Conservation (phyloP, 176 grass and related monocot genomes). For the Aegilops bicornis region DNA sequence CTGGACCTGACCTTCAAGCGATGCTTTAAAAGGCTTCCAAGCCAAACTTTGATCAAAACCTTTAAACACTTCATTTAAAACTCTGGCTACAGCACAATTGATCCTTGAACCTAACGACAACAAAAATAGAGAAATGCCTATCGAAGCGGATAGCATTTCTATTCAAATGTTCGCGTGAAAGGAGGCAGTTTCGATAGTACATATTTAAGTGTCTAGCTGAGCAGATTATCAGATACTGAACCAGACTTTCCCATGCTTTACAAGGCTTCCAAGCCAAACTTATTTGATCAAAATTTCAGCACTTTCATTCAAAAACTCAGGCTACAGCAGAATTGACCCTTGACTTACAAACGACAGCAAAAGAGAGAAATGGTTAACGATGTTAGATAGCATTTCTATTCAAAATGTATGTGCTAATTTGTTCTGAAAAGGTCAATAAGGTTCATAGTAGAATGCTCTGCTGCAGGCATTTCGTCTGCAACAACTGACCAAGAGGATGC, state of each 20-base stretch:
- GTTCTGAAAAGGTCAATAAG: neutral
- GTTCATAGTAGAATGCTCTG: neutral
- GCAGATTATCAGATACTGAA: neutral
- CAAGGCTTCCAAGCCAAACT: neutral
- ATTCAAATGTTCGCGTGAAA: too few relatives aligned
- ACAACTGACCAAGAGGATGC: neutral
- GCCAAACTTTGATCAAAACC: too few relatives aligned
- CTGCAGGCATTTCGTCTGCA: neutral
- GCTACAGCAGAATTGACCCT: neutral
- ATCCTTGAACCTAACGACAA: too few relatives aligned
- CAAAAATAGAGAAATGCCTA: too few relatives aligned
- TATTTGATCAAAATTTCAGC: neutral
- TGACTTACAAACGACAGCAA: neutral
- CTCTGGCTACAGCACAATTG: too few relatives aligned
- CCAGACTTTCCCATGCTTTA: neutral
- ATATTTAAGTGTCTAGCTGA: neutral
- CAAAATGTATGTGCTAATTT: neutral
- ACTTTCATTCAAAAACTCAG: neutral
- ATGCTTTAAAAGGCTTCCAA: too few relatives aligned
- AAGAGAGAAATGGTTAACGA: neutral
- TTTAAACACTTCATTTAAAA: too few relatives aligned
- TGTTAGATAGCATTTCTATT: neutral
- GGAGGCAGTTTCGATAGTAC: too few relatives aligned
- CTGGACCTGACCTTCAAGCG: too few relatives aligned
- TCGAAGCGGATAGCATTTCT: too few relatives aligned